phyloP scores from a whole-genome alignment of 106 monocot species.

The Posidonia australis region DNA sequence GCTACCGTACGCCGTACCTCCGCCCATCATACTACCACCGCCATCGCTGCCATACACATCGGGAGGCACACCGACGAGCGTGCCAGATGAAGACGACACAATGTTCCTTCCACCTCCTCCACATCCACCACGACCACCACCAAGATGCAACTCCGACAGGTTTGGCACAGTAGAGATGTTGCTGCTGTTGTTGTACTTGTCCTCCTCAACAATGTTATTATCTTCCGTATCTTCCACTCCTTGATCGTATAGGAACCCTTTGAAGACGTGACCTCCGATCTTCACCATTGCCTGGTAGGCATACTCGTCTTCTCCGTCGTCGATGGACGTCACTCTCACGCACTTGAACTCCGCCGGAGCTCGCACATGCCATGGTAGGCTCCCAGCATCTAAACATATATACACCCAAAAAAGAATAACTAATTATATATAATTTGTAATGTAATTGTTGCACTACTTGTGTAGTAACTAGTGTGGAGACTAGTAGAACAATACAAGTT shows the following conservation, averaged over 20 bases:
- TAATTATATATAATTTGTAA: background rate
- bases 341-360: slow-evolving; percentile 77
- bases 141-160: slow-evolving; percentile 59
- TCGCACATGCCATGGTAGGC: slow-evolving; percentile 41
- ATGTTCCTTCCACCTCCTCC: slow-evolving; percentile 1
- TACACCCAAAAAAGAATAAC: background rate
- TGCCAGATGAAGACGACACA: slow-evolving; percentile 1
- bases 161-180: slow-evolving; percentile 21
- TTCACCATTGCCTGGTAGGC: slow-evolving; percentile 45
- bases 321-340: slow-evolving; percentile 47
- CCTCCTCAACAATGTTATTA: background rate
- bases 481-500: no score
- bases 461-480: no score
- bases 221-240: slow-evolving; percentile 25
- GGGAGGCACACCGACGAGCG: slow-evolving; percentile 16
- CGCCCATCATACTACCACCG: slow-evolving; percentile 11
- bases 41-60: slow-evolving; percentile 28
- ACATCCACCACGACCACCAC: slow-evolving; percentile 3
- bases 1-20: slow-evolving; percentile 35
- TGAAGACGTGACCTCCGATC: slow-evolving; percentile 49
- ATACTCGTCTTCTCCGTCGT: slow-evolving; percentile 62
- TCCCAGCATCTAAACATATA: slow-evolving; percentile 19
- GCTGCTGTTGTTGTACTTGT: background rate
- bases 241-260: slow-evolving; percentile 51
- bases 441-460: background rate